phyloP scores from a whole-genome alignment of 768 basidiomycete genomes.

The Panaeolus cyanescens region DNA sequence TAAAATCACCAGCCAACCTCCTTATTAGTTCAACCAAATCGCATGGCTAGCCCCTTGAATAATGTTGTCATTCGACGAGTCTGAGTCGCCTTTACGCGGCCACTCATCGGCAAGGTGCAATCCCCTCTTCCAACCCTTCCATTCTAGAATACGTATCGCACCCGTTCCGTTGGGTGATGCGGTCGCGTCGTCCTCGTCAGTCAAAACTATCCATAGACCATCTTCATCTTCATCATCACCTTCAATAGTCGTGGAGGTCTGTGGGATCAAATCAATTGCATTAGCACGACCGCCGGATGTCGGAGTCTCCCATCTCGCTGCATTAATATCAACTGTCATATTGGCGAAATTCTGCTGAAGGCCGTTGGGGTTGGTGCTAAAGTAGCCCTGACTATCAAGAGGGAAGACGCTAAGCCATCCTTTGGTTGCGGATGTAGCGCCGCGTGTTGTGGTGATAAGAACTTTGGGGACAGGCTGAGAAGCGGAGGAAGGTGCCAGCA shows the following conservation, averaged over 20 bases:
- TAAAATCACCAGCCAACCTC: not conserved
- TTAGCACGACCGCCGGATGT: constrained; percentile 56
- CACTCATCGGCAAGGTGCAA: constrained; percentile 43
- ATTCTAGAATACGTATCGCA: constrained; percentile 49
- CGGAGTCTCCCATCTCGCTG: constrained; percentile 42
- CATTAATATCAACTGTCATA: constrained; percentile 21
- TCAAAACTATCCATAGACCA: constrained; percentile 49
- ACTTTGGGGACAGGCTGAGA: constrained; percentile 35
- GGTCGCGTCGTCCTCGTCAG: constrained; percentile 45
- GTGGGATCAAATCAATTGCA: constrained; percentile 45
- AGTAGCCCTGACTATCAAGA: constrained; percentile 40
- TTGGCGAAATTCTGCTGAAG: constrained; percentile 1
- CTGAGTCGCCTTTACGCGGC: constrained; percentile 28
- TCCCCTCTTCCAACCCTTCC: constrained; percentile 44
- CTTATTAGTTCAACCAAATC: constrained; percentile 44
- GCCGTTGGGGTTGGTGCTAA: constrained; percentile 14
- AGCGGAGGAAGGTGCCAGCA: constrained; percentile 39
- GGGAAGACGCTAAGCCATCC: constrained; percentile 48
- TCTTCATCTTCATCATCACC: constrained; percentile 14
- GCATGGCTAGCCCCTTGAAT: constrained; percentile 54
- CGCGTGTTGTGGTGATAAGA: constrained; percentile 51
- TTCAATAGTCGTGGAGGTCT: constrained; percentile 12
- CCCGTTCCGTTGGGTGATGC: constrained; percentile 25
- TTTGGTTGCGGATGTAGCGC: constrained; percentile 29
- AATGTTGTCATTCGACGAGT: constrained; percentile 16